Evolutionary conservation across 305 asterid species (phyloP), one percentile per base, ranked within the genome.

Genomic region (Caryopteris hybrid): DNA sequence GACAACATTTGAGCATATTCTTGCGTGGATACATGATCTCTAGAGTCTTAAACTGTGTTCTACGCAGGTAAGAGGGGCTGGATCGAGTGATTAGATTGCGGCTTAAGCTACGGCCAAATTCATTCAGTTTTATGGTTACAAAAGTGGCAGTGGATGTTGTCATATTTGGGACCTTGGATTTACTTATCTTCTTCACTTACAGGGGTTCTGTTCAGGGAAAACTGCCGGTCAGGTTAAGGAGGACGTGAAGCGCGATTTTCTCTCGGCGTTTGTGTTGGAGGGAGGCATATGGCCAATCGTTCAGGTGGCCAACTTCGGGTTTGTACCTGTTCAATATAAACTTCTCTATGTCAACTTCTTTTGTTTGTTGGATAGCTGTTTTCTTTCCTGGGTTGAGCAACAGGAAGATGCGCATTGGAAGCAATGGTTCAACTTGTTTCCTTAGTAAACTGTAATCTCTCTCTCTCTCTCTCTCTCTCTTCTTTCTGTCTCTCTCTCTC

Each of bases 271-370:
- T 62, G 67, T 85, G 38, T 59, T 88, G 82, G 97, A 90, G 66
- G 97, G 94, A 36, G 96, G 89, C 17, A 57, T 90, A 54, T 90
- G 97, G 97, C 96, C 97, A 5, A 64, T 81, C 42, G 91, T 90
- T 46, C 97, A 90, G 77, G 92, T 88, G 48, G 92, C 92, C 72
- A 90, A 90, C 79, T 90, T 90, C 77, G 85, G 96, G 18, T 90
- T 64, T 55, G 73, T 88, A 42, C 97, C 97, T 2, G 94, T 90
- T 38, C 78, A 84, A 2, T 88, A 88, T 73, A 96, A 90, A 27
- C 97, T 90, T 54, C 90, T 90, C 14, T 90, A 90, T 23, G 97
- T 90, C 87, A 90, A 90, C 85, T 82, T 86, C 64, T 90, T 90
- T 81, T 90, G 95, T 74, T 79, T 90, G 82, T 74, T 90, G 80